Evolutionary conservation across 2,329 filamentous ascomycete species (phyloP).

Genomic region (Trichoderma atroviride): DNA sequence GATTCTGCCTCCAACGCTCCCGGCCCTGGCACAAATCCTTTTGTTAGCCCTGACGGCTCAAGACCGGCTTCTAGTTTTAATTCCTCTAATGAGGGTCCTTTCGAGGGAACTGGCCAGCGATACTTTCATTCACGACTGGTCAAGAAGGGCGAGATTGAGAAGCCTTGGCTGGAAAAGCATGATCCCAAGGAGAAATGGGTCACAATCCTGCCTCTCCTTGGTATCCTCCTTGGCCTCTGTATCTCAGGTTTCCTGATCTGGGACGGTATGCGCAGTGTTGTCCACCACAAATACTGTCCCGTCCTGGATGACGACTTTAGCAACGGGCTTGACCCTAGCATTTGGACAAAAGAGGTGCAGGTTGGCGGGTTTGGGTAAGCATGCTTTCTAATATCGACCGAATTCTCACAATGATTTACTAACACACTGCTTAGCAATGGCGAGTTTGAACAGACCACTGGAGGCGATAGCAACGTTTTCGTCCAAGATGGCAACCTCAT

Average conservation of each 20-base stretch:
- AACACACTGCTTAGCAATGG: conserved; percentile 61
- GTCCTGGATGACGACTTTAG: conserved; percentile 69
- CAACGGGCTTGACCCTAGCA: conserved; percentile 56
- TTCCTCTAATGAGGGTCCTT: conserved; percentile 46
- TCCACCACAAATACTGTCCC: conserved; percentile 72
- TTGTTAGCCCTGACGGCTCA: conserved; percentile 49
- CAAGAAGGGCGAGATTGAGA: conserved; percentile 71
- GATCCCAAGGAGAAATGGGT: conserved; percentile 86
- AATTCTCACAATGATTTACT: neutral
- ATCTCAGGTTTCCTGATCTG: conserved; percentile 73
- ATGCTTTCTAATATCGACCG: neutral
- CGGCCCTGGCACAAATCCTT: conserved; percentile 45
- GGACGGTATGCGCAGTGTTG: conserved; percentile 71
- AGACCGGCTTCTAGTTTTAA: conserved; percentile 53
- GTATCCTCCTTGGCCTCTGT: conserved; percentile 67
- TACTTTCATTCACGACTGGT: conserved; percentile 77
- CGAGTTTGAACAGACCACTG: conserved; percentile 78
- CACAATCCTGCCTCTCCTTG: conserved; percentile 75
- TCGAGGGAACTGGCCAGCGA: conserved; percentile 47
- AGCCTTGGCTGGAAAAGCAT: conserved; percentile 74
- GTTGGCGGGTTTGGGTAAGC: conserved; percentile 75
- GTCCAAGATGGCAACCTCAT: conserved; percentile 68
- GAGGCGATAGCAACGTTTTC: conserved; percentile 72
- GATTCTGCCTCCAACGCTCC: conserved; percentile 43
- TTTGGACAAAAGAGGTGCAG: conserved; percentile 77